Percentiles rank a stretch among this genome's conserved stretches.
These are phyloP conservation scores for Rubus parviflorus DNA, from an alignment of 306 rosid species.

Conservation along the genomic window DNA sequence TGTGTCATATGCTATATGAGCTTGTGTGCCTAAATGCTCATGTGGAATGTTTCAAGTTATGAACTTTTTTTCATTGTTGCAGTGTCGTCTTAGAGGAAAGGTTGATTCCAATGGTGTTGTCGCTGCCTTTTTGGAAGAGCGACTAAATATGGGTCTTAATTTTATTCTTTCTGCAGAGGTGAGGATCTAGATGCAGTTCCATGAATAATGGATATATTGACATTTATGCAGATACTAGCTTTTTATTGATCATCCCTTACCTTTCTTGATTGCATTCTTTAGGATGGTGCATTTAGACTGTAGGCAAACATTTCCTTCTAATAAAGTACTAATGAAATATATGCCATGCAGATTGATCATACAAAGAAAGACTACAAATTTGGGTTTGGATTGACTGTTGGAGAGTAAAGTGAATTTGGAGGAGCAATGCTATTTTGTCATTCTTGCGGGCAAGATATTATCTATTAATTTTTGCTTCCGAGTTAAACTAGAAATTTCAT, in stretches of 20 bases:
- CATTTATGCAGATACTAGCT: not conserved
- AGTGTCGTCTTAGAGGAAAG: constrained; percentile 93
- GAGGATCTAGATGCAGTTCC: constrained; percentile 1
- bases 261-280: not conserved
- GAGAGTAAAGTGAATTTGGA: constrained; percentile 54
- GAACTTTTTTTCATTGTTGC: not conserved
- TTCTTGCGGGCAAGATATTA: constrained; percentile 17
- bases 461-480: constrained; percentile 9
- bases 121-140: constrained; percentile 86
- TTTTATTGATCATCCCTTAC: not conserved
- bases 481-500: constrained; percentile 7
- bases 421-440: constrained; percentile 15
- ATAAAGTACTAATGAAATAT: not conserved
- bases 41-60: not conserved
- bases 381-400: constrained; percentile 96
- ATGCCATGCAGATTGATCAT: constrained; percentile 78
- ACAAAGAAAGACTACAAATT: constrained; percentile 94
- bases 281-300: not conserved
- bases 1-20: not conserved
- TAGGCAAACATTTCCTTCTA: not conserved
- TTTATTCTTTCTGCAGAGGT: constrained; percentile 78
- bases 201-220: not conserved
- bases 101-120: constrained; percentile 76
- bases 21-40: not conserved
- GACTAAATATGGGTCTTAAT: constrained; percentile 72